Conservation (phyloP, 23 red algal genomes). For the Gracilariopsis chorda region DNA sequence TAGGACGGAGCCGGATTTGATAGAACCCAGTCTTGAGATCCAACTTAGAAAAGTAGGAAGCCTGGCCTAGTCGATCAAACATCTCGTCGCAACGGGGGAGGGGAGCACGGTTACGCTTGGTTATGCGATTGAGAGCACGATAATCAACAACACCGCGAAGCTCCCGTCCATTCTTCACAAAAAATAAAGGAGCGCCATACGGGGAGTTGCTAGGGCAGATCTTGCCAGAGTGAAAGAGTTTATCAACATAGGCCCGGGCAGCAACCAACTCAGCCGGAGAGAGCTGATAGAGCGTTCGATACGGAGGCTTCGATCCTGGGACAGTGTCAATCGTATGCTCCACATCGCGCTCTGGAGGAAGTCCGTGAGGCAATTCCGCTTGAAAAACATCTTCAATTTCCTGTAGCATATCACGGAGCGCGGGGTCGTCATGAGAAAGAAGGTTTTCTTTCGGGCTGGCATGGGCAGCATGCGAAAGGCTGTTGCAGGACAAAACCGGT, state of each 20-base stretch:
- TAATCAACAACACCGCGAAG: conserved; percentile 1
- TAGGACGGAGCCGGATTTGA: neutral
- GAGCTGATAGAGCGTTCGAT: neutral
- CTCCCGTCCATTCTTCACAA: conserved; percentile 6
- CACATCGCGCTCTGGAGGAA: neutral
- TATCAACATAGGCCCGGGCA: too few species aligned
- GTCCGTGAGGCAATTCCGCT: neutral
- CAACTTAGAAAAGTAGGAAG: neutral
- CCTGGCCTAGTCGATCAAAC: neutral
- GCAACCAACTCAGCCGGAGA: neutral
- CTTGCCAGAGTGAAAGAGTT: too few species aligned
- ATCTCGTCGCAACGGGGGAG: neutral
- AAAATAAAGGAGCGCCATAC: neutral
- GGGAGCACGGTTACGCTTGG: neutral
- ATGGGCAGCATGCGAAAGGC: too few species aligned
- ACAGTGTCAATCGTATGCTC: neutral
- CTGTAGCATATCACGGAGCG: neutral
- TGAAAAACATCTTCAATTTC: neutral
- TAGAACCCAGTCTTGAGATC: neutral
- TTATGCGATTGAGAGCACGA: conserved; percentile 22
- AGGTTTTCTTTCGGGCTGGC: too few species aligned
- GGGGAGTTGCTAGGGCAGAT: neutral
- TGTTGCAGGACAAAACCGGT: too few species aligned
- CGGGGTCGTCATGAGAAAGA: too few species aligned
- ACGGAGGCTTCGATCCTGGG: neutral